These are phyloP conservation scores for Penicillium paradoxum DNA, from an alignment of 495 filamentous ascomycete genomes.

Conservation along the genomic window DNA sequence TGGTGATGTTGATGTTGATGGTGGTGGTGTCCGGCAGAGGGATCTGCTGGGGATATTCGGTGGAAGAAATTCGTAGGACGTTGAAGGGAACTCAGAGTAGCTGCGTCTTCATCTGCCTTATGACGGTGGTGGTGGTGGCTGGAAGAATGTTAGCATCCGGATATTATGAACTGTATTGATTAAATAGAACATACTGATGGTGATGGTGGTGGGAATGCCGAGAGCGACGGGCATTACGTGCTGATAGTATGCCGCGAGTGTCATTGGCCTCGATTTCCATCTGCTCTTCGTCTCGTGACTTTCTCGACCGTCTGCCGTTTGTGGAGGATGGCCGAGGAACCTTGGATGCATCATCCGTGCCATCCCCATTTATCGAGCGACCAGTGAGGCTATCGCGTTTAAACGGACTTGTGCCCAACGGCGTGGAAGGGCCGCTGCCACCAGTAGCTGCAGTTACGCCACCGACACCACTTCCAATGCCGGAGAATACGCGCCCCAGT, in stretches of 20 bases:
- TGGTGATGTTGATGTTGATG: conserved; percentile 57
- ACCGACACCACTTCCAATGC: conserved; percentile 80
- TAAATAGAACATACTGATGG: conserved; percentile 50
- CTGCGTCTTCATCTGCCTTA: conserved; percentile 58
- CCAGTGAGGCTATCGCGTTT: conserved; percentile 39
- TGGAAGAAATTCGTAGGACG: conserved; percentile 32
- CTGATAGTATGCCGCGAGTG: conserved; percentile 52
- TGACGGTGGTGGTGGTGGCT: conserved; percentile 76
- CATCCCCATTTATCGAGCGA: conserved; percentile 34
- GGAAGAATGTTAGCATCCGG: conserved; percentile 23
- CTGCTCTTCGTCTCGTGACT: conserved; percentile 54
- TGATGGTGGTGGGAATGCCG: conserved; percentile 52
- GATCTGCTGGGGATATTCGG: conserved; percentile 31
- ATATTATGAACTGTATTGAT: conserved; percentile 1
- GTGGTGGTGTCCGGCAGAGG: conserved; percentile 42
- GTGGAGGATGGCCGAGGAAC: conserved; percentile 47
- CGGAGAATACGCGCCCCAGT: conserved; percentile 85
- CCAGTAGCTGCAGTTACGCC: conserved; percentile 51
- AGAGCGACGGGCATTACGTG: conserved; percentile 51
- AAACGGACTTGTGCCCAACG: conserved; percentile 53
- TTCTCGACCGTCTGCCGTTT: conserved; percentile 51
- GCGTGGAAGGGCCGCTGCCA: conserved; percentile 51
- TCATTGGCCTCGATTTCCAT: conserved; percentile 58
- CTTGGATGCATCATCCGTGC: conserved; percentile 29
- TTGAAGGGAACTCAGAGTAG: conserved; percentile 34